Conservation (phyloP, 2,329 filamentous ascomycete genomes). For the Emergomyces orientalis region DNA sequence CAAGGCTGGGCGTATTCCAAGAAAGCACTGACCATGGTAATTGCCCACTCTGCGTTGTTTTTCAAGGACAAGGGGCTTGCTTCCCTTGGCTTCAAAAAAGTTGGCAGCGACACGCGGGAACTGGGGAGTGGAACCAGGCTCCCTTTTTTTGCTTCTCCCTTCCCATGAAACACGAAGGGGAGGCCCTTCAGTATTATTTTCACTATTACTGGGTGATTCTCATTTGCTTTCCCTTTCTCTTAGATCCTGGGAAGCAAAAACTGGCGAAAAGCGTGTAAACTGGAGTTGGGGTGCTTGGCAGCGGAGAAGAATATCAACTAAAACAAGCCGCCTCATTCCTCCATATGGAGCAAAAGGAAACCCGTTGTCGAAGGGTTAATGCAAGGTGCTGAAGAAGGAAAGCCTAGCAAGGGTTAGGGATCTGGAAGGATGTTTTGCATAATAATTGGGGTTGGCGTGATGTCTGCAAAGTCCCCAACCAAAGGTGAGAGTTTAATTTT, state of each 20-base stretch:
- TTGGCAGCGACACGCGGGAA: not conserved
- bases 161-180: not conserved
- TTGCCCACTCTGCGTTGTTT: not conserved
- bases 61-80: not conserved
- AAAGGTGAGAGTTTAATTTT: not conserved
- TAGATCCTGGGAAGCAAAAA: not conserved
- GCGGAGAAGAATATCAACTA: not conserved
- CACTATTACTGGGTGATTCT: too few relatives aligned
- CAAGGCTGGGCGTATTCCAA: not conserved
- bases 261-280: not conserved
- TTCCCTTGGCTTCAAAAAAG: slow-evolving; percentile 1
- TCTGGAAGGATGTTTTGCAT: not conserved
- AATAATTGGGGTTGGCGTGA: not conserved
- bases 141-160: not conserved
- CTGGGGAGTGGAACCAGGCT: not conserved
- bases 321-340: not conserved
- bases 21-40: slow-evolving; percentile 5
- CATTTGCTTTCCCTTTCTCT: too few relatives aligned
- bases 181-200: not conserved
- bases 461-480: not conserved
- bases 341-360: not conserved
- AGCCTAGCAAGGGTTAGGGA: not conserved
- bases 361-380: not conserved
- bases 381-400: not conserved
- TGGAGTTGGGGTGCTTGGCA: not conserved